Evolutionary conservation across 257 asterid species (phyloP).

Genomic region (Paulownia fortunei): DNA sequence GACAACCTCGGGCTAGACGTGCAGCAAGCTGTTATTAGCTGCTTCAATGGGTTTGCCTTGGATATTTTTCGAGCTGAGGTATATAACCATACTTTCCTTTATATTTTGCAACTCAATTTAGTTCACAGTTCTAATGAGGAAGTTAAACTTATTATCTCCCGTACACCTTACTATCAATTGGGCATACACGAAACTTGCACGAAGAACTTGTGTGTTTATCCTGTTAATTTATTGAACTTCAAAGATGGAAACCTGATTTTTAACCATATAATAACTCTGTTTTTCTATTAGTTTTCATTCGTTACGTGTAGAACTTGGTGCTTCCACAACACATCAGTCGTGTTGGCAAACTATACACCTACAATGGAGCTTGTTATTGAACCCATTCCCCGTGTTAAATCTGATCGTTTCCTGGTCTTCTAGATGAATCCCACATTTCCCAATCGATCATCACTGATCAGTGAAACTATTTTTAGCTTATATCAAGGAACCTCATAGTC

Average conservation of each 20-base stretch:
- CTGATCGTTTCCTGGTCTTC: too few species aligned
- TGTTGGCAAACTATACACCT: too few species aligned
- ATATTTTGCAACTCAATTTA: not conserved
- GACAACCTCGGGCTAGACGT: constrained; percentile 67
- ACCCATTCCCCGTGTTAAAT: too few species aligned
- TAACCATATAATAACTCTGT: too few species aligned
- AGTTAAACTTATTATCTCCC: constrained; percentile 30
- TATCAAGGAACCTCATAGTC: not conserved
- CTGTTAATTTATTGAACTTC: not conserved
- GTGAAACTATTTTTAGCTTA: too few species aligned
- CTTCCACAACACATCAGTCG: too few species aligned
- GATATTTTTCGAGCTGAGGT: constrained; percentile 78
- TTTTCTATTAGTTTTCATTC: too few species aligned
- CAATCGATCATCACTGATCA: too few species aligned
- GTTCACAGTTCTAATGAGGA: too few species aligned
- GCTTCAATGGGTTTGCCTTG: constrained; percentile 69
- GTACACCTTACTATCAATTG: constrained; percentile 48
- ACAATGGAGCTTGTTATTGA: too few species aligned
- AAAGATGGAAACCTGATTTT: not conserved
- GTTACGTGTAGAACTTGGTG: too few species aligned
- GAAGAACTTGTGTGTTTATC: not conserved
- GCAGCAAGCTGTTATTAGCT: constrained; percentile 75
- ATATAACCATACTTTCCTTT: not conserved
- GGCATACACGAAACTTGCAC: not conserved
- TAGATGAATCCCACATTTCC: too few species aligned